Evolutionary conservation across 2,329 filamentous ascomycete genomes (phyloP).

Genomic region (Fusarium zealandicum): DNA sequence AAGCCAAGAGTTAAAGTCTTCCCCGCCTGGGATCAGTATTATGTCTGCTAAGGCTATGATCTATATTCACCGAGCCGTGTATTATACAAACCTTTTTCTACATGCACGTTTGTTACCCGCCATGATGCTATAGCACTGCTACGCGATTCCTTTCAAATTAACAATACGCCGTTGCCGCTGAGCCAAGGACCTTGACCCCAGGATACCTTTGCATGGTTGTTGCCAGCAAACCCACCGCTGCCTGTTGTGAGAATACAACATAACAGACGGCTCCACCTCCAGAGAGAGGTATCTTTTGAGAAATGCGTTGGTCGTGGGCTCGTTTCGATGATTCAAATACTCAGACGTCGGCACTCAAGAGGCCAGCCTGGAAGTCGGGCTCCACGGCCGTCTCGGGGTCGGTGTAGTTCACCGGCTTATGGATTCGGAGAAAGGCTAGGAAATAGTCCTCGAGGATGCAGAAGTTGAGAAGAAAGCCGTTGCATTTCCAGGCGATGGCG

Average conservation of each 20-base stretch:
- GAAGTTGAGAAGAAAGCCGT: slow-evolving; percentile 66
- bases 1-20: background rate
- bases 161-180: slow-evolving; percentile 9
- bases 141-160: slow-evolving; percentile 5
- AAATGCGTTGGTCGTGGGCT: slow-evolving; percentile 14
- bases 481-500: slow-evolving; percentile 66
- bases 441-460: slow-evolving; percentile 73
- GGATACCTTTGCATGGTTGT: background rate
- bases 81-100: slow-evolving; percentile 14
- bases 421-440: slow-evolving; percentile 66
- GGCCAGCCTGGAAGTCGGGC: slow-evolving; percentile 41
- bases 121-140: background rate
- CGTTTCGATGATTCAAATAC: background rate
- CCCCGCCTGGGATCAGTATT: slow-evolving; percentile 1
- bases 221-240: background rate
- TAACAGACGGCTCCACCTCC: background rate
- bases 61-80: slow-evolving; percentile 11
- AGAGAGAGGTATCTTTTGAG: background rate
- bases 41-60: slow-evolving; percentile 1
- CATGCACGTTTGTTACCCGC: slow-evolving; percentile 13
- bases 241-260: background rate
- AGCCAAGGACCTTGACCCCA: background rate
- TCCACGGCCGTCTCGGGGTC: slow-evolving; percentile 49
- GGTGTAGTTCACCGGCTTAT: slow-evolving; percentile 63
- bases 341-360: slow-evolving; percentile 37